phyloP scores from a whole-genome alignment of 164 flowering plant genomes.

The Magnolia changhungtana region DNA sequence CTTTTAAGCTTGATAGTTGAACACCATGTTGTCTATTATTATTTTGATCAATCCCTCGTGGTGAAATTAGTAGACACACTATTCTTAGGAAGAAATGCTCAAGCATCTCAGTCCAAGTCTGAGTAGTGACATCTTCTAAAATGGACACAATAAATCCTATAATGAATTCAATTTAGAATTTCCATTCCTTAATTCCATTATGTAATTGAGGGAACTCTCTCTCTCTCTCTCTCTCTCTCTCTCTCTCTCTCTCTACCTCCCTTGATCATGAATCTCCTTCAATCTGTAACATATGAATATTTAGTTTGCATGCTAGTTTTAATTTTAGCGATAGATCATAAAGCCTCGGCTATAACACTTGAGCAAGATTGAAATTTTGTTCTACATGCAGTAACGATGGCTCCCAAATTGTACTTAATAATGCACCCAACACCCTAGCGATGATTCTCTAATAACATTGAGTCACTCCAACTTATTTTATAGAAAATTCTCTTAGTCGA shows the following conservation, averaged over 20 bases:
- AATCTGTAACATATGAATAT: neutral
- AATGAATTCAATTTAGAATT: neutral
- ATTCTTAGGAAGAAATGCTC: constrained; percentile 2
- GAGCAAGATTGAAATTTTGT: too few relatives aligned
- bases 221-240: too few relatives aligned
- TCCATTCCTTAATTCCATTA: too few relatives aligned
- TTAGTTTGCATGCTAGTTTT: neutral
- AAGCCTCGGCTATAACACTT: neutral
- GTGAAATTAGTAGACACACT: constrained; percentile 7
- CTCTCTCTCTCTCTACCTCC: neutral
- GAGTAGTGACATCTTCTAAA: constrained; percentile 6
- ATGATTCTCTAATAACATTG: neutral
- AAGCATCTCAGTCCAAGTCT: constrained; percentile 6
- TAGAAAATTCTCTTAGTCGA: too few relatives aligned
- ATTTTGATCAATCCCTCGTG: neutral
- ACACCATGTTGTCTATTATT: constrained; percentile 1
- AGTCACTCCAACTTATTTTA: neutral
- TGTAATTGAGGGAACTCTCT: too few relatives aligned
- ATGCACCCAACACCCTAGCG: neutral
- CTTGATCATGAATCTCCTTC: neutral
- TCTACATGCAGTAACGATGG: neutral
- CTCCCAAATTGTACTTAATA: neutral
- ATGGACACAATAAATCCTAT: neutral
- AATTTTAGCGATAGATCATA: neutral
- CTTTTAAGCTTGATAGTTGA: neutral